Evolutionary conservation across 768 basidiomycete species (phyloP).

Genomic region (Xerocomellus dryophilus): DNA sequence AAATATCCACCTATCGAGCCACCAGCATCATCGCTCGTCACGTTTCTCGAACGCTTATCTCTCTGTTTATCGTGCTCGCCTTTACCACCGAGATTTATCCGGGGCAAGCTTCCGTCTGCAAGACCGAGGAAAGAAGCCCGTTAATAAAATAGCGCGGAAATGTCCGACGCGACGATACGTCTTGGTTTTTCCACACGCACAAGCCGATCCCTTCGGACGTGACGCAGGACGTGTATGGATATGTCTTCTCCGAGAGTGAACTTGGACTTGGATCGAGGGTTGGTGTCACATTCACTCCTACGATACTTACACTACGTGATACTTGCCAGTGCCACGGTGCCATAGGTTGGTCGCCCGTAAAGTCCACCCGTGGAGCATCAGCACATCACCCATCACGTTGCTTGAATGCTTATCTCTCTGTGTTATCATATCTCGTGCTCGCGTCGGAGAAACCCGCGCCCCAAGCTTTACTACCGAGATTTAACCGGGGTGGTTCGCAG

Average conservation of each 20-base stretch:
- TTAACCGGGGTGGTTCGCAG: neutral
- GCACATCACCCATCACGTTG: slow-evolving; percentile 1
- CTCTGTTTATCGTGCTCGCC: neutral
- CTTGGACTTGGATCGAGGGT: neutral
- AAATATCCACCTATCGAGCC: neutral
- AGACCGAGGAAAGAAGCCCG: neutral
- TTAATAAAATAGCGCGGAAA: neutral
- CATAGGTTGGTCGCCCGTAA: neutral
- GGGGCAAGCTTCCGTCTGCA: neutral
- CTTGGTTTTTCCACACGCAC: neutral
- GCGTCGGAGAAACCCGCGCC: neutral
- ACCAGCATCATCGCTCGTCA: neutral
- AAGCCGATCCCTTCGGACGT: neutral
- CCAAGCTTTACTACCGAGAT: neutral
- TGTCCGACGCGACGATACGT: neutral
- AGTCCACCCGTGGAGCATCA: neutral
- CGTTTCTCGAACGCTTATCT: neutral
- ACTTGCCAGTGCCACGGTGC: neutral
- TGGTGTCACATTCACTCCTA: neutral
- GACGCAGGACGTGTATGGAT: too few species aligned
- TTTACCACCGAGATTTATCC: neutral
- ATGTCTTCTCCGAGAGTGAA: neutral
- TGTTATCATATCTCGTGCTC: neutral
- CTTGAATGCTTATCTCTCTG: neutral
- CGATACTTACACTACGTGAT: neutral